phyloP scores from a whole-genome alignment of 1,284 basidiomycete genomes.

The Moniliophthora roreri region DNA sequence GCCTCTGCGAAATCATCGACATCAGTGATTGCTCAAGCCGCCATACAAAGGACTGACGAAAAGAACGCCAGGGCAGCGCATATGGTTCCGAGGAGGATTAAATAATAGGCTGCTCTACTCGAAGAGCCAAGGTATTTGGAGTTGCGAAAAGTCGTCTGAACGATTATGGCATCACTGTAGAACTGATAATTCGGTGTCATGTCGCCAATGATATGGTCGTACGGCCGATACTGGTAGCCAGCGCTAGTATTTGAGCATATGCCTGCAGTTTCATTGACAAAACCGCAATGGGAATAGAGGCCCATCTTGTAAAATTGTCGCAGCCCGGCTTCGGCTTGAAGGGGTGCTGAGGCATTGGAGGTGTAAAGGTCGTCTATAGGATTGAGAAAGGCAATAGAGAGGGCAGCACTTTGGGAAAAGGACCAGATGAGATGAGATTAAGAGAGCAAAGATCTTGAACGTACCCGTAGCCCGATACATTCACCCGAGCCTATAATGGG shows the following conservation, averaged over 20 bases:
- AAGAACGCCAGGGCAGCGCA: conserved; percentile 63
- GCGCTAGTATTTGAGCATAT: conserved; percentile 62
- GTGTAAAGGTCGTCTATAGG: conserved; percentile 68
- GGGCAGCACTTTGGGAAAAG: conserved; percentile 40
- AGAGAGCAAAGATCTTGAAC: not conserved
- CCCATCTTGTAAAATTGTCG: conserved; percentile 75
- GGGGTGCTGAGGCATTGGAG: conserved; percentile 61
- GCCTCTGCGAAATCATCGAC: conserved; percentile 46
- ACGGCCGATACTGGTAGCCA: conserved; percentile 62
- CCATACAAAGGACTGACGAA: conserved; percentile 39
- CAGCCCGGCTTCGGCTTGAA: conserved; percentile 56
- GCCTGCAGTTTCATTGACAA: conserved; percentile 57
- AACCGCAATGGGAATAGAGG: conserved; percentile 76
- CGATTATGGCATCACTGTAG: conserved; percentile 56
- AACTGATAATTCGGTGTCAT: conserved; percentile 62
- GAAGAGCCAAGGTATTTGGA: conserved; percentile 61
- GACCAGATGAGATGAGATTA: conserved; percentile 13
- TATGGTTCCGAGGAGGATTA: conserved; percentile 72
- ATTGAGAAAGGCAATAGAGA: conserved; percentile 52
- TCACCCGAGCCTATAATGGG: conserved; percentile 56
- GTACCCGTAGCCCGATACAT: conserved; percentile 69
- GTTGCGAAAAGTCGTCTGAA: conserved; percentile 55
- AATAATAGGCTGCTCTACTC: conserved; percentile 72
- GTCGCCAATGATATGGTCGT: conserved; percentile 59
- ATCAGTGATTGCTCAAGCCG: conserved; percentile 10